Evolutionary conservation across 2,329 filamentous ascomycete genomes (phyloP).

Genomic region (Karstenula rhodostoma): DNA sequence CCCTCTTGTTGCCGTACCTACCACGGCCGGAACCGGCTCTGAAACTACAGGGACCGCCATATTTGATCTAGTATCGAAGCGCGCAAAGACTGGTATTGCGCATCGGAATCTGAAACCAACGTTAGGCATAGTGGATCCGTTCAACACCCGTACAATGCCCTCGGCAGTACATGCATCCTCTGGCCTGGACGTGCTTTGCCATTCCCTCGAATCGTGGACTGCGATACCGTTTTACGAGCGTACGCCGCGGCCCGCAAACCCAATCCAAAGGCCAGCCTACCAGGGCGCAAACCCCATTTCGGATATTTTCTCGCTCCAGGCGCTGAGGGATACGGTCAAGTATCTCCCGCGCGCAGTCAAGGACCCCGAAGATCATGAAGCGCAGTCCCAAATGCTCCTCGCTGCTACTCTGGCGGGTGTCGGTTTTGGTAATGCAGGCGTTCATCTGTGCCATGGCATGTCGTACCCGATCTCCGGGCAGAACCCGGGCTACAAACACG

Average conservation of each 20-base stretch:
- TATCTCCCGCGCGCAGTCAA: conserved; percentile 88
- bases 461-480: conserved; percentile 96
- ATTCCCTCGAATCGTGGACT: conserved; percentile 95
- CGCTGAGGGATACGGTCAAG: conserved; percentile 83
- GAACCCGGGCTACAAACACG: conserved; percentile 88
- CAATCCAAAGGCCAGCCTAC: conserved; percentile 90
- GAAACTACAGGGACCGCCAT: conserved; percentile 98
- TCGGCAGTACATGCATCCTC: conserved; percentile 90
- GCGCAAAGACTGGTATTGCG: conserved; percentile 94
- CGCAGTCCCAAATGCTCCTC: conserved; percentile 93
- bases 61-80: conserved; percentile 89
- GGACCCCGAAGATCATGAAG: conserved; percentile 90
- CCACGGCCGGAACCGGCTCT: conserved; percentile 85
- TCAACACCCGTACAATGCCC: conserved; percentile 97
- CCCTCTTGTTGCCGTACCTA: conserved; percentile 83
- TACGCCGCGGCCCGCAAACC: conserved; percentile 83
- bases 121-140: conserved; percentile 81
- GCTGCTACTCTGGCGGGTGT: conserved; percentile 94
- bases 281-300: conserved; percentile 98
- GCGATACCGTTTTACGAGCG: conserved; percentile 94
- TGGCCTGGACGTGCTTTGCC: conserved; percentile 93
- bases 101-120: conserved; percentile 96
- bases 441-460: conserved; percentile 92
- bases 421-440: conserved; percentile 96
- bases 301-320: conserved; percentile 93